Conservation (phyloP, 177 flowering plant genomes). For the Vitis hybrid region DNA sequence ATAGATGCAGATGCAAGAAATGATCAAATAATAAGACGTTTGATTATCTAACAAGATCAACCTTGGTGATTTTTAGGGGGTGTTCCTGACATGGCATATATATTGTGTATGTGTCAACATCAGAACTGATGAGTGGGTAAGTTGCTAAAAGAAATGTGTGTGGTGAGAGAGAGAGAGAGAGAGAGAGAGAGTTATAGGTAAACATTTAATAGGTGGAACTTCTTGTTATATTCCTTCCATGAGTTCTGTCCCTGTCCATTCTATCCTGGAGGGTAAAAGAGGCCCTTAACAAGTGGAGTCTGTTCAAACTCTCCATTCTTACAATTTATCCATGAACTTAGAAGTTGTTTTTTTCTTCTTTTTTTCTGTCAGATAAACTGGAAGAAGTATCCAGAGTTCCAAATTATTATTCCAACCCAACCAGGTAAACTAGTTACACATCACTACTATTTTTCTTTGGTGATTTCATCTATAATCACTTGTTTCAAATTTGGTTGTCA, state of each 20-base stretch:
- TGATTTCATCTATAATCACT: background rate
- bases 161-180: background rate
- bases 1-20: background rate
- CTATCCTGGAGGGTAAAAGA: no score
- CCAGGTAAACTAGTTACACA: constrained; percentile 26
- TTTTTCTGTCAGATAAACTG: constrained; percentile 57
- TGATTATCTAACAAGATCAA: constrained; percentile 7
- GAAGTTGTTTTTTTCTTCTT: background rate
- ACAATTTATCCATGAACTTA: no score
- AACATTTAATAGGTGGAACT: no score
- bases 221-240: no score
- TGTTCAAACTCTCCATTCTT: no score
- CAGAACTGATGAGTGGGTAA: constrained; percentile 89
- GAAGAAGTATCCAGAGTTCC: constrained; percentile 76
- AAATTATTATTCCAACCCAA: constrained; percentile 18
- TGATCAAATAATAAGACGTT: background rate
- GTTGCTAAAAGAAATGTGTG: constrained; percentile 11
- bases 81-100: constrained; percentile 70
- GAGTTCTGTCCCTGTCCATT: no score
- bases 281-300: no score
- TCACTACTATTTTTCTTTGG: background rate
- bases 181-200: no score
- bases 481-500: background rate
- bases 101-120: constrained; percentile 73
- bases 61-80: constrained; percentile 35